A percentile compares a stretch with the other conserved stretches of the same genome.
These are phyloP conservation scores for Lodderomyces oxycetoniae DNA, from an alignment of 1,139 yeast species.

Conservation along the genomic window DNA sequence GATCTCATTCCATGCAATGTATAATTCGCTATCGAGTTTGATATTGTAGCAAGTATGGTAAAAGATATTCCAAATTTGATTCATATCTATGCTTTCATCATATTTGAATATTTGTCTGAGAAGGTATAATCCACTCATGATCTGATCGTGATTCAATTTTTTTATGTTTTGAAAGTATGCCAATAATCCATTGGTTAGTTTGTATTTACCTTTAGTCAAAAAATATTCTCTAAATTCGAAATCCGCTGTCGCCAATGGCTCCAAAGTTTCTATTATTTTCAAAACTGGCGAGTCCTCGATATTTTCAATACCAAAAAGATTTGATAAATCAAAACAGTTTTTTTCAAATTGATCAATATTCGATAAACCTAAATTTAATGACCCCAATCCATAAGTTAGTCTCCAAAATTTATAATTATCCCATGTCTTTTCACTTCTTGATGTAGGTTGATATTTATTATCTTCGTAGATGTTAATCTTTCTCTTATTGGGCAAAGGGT, in stretches of 20 bases:
- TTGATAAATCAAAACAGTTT: conserved; percentile 7
- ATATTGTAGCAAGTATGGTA: conserved; percentile 6
- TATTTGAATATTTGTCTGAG: conserved; percentile 10
- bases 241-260: conserved; percentile 13
- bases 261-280: conserved; percentile 7
- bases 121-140: conserved; percentile 10
- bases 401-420: conserved; percentile 18
- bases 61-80: not conserved
- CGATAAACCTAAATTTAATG: not conserved
- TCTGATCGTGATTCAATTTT: not conserved
- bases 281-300: conserved; percentile 4
- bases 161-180: conserved; percentile 9
- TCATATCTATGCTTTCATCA: conserved; percentile 9
- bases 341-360: conserved; percentile 11
- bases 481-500: conserved; percentile 29
- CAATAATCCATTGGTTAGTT: conserved; percentile 24
- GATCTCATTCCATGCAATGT: conserved; percentile 12
- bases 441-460: conserved; percentile 11
- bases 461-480: conserved; percentile 40
- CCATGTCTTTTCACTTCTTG: conserved; percentile 25
- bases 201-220: conserved; percentile 20
- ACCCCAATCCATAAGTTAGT: not conserved
- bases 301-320: not conserved
- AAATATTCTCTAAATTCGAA: conserved; percentile 25
- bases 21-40: conserved; percentile 10